Evolutionary conservation across 371 early-diverging fungal species (phyloP).

Genomic region (Mucor lusitanicus): DNA sequence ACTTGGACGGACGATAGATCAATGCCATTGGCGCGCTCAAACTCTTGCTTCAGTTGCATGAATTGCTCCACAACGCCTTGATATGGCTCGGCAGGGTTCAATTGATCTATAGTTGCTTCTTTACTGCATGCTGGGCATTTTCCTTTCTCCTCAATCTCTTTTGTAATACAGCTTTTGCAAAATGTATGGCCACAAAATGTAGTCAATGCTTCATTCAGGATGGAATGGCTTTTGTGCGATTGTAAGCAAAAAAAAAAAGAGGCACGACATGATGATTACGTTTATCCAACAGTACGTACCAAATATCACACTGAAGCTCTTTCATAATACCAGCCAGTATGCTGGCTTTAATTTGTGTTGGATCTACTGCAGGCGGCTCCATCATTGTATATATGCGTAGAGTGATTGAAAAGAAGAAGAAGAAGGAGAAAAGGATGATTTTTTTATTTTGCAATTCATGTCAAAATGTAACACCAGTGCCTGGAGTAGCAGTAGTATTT

Average conservation of each 20-base stretch:
- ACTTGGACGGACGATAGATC: background rate
- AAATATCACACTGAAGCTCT: constrained; percentile 1
- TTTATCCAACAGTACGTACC: background rate
- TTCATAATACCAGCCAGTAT: constrained; percentile 9
- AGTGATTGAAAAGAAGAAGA: too few relatives aligned
- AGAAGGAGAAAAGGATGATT: background rate
- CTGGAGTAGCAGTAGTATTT: background rate
- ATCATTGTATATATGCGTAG: too few relatives aligned
- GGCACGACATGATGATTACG: background rate
- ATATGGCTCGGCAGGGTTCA: background rate
- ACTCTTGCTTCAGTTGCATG: constrained; percentile 3
- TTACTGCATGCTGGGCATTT: constrained; percentile 9
- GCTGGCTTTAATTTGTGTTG: background rate
- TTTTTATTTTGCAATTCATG: background rate
- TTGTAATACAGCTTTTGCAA: constrained; percentile 7
- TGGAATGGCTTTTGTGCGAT: background rate
- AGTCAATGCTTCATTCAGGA: constrained; percentile 1
- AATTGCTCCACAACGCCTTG: constrained; percentile 10
- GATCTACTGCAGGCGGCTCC: background rate
- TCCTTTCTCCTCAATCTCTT: background rate
- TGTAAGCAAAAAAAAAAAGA: background rate
- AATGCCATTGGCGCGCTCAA: background rate
- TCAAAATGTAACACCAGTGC: background rate
- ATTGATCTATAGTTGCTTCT: background rate
- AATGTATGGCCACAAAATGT: constrained; percentile 14